Evolutionary conservation across 1,284 basidiomycete genomes (phyloP), one percentile per base, ranked within the genome.

Genomic region (Malassezia sp.): DNA sequence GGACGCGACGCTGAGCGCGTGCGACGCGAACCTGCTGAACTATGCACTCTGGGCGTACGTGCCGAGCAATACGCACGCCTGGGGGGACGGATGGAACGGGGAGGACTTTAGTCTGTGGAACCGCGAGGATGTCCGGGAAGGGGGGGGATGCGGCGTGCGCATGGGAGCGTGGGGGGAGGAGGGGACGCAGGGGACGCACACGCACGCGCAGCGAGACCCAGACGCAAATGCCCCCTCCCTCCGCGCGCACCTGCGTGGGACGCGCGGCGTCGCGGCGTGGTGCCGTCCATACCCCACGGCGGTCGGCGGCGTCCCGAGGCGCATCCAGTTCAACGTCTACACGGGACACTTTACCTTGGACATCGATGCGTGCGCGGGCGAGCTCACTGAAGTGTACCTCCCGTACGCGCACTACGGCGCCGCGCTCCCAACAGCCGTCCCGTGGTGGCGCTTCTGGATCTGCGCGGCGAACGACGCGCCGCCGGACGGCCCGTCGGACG

Each of bases 71-170:
- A 77, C 75, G 20, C 88, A 95, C 68, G 72, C 79, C 62, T 95
- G 86, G 86, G 88, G 90, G 15, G 91, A 96, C 69, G 80, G 81
- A 2, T 97, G 90, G 90, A 90, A 96, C 69, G 80, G 86, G 71
- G 91, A 97, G 73, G 91, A 96, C 72, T 72, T 96, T 46, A 89
- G 85, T 44, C 52, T 74, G 52, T 96, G 85, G 86, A 83, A 82
- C 57, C 57, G 67, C 2, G 86, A 91, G 63, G 90, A 11, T 5
- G 30, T n/a, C 11, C 30, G 30, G 11, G 15, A n/a, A n/a, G n/a
- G n/a, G n/a, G n/a, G n/a, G n/a, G n/a, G n/a, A n/a, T n/a, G n/a
- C n/a, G n/a, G n/a, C n/a, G n/a, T n/a, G n/a, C n/a, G n/a, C n/a
- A n/a, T n/a, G n/a, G n/a, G n/a, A n/a, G n/a, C n/a, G n/a, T n/a